Percentiles rank a stretch among this genome's conserved stretches.
These are phyloP conservation scores for Brasenia schreberi DNA, from an alignment of 164 flowering plant species.

Conservation along the genomic window DNA sequence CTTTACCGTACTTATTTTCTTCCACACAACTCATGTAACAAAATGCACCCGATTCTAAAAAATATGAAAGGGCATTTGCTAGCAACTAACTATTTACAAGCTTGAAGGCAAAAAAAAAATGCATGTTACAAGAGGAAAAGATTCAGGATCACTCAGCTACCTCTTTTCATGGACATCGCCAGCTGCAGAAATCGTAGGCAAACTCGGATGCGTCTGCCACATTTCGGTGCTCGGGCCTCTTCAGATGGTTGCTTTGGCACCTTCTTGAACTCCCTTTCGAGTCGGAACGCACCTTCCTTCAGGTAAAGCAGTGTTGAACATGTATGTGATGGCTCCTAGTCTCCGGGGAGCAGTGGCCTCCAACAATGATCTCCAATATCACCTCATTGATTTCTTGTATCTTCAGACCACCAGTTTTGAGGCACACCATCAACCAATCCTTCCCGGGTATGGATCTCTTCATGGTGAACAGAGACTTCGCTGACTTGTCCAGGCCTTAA, in stretches of 20 bases:
- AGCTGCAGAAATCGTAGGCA: constrained; percentile 32
- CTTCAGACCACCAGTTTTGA: constrained; percentile 87
- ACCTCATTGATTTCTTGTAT: constrained; percentile 84
- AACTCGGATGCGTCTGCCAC: constrained; percentile 33
- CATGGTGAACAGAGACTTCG: constrained; percentile 63
- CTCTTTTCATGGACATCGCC: constrained; percentile 28
- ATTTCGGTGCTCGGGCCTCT: constrained; percentile 39
- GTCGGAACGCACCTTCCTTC: constrained; percentile 21
- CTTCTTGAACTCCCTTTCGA: constrained; percentile 22
- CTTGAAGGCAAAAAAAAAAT: too few species aligned
- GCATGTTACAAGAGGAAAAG: not conserved
- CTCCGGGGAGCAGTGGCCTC: constrained; percentile 43
- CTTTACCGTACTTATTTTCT: not conserved
- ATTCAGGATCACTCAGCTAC: not conserved
- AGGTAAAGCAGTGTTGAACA: constrained; percentile 50
- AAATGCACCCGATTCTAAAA: not conserved
- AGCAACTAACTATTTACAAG: not conserved
- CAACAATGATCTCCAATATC: constrained; percentile 28
- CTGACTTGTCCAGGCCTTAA: constrained; percentile 46
- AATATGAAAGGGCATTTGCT: not conserved
- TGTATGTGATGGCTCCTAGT: constrained; percentile 30
- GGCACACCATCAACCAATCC: constrained; percentile 70
- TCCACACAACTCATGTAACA: not conserved
- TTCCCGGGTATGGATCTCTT: constrained; percentile 52
- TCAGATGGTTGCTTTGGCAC: constrained; percentile 26